Base-by-base conservation (phyloP, 768 basidiomycete species). In the Suillus spraguei region DNA sequence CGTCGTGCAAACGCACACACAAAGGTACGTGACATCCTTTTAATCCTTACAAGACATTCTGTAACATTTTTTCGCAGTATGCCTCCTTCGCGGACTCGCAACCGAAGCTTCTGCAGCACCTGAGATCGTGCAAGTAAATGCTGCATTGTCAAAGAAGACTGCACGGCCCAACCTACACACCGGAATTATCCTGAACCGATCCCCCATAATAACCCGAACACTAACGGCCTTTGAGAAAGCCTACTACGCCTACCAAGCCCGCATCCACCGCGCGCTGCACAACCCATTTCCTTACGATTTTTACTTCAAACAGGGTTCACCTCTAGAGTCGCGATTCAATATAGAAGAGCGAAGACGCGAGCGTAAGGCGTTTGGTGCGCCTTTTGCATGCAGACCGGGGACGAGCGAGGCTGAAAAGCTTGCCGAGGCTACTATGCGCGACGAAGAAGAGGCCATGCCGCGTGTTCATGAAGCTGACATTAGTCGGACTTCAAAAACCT, bases 261-360 rank as follows among this genome's bases (percentile, higher is more conserved):
- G 92, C 49, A 85, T 98, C 71, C 85, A 88, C 70, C 89, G 92
- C 67, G 90, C 95, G 3, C 79, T 98, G 55, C 90, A 90, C 73
- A 93, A 94, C 68, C 95, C 95, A 1, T 89, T 94, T 74, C 92
- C 95, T 20, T 81, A 86, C 63, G 89, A 95, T 54, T 94, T 97
- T 77, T 98, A 96, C 79, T 97, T 97, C 83, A 95, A 95, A 77
- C 88, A 88, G 58, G 95, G 95, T 10, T 92, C 95, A 0, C 81
- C 92, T 17, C 84, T 95, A 36, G 90, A 95, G 74, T 86, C 87
- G 16, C 85, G 91, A 44, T 97, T 94, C 76, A 87, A 82, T 55
- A 75, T 86, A 58, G 90, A 95, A 71, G 90, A 95, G 70, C 83
- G 85, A 53, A 79, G 82, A 64, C 84, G 91, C 58, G 94, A 95